Conservation (phyloP, 768 basidiomycete genomes). For the Leccinum disarticulatum region DNA sequence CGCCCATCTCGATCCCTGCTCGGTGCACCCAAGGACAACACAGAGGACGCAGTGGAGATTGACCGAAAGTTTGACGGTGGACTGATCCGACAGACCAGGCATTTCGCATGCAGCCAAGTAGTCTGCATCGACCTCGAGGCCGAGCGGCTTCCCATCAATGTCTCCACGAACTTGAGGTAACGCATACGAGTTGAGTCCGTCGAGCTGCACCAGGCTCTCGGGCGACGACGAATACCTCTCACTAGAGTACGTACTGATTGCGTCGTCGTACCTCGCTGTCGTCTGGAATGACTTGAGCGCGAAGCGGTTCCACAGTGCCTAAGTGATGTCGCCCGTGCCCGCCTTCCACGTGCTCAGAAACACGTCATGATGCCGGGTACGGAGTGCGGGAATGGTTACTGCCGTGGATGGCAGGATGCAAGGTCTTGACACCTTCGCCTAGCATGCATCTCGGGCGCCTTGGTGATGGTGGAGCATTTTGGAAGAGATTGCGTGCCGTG, state of each 20-base stretch:
- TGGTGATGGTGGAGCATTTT: slow-evolving; percentile 96
- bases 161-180: too few species aligned
- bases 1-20: slow-evolving; percentile 1
- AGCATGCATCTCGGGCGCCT: slow-evolving; percentile 93
- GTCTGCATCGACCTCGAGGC: too few species aligned
- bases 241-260: slow-evolving; percentile 46
- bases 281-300: slow-evolving; percentile 97
- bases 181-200: too few species aligned
- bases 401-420: slow-evolving; percentile 97
- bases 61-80: slow-evolving; percentile 14
- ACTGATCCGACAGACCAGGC: too few species aligned
- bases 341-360: slow-evolving; percentile 77
- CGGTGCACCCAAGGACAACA: background rate
- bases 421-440: slow-evolving; percentile 95
- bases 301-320: slow-evolving; percentile 68
- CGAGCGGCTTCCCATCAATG: too few species aligned
- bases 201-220: too few species aligned
- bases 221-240: too few species aligned
- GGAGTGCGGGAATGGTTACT: slow-evolving; percentile 46
- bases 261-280: slow-evolving; percentile 93
- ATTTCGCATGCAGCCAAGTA: too few species aligned
- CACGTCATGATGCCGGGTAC: slow-evolving; percentile 75
- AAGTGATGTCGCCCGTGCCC: slow-evolving; percentile 75
- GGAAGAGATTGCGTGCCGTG: slow-evolving; percentile 29
- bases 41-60: slow-evolving; percentile 8